These are phyloP conservation scores for Aspergillus ostianus DNA, from an alignment of 495 filamentous ascomycete species.

Conservation along the genomic window DNA sequence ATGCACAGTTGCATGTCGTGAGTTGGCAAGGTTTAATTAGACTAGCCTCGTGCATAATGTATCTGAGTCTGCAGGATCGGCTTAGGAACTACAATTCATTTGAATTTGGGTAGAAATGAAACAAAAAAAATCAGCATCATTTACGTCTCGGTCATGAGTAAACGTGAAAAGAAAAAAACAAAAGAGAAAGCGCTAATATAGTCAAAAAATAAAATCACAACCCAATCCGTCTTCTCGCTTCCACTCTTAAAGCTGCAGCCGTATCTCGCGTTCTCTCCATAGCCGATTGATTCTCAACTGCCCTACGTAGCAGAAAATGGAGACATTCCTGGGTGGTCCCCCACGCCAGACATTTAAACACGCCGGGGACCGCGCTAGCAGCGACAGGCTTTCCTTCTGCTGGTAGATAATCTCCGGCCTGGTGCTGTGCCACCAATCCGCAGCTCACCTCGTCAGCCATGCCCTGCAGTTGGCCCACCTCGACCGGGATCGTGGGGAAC, in stretches of 20 bases:
- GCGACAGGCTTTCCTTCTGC: not conserved
- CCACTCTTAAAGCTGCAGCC: slow-evolving; percentile 61
- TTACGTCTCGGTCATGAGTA: too few relatives aligned
- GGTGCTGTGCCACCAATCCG: slow-evolving; percentile 55
- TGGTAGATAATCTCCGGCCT: not conserved
- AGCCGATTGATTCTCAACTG: slow-evolving; percentile 82
- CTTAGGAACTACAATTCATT: not conserved
- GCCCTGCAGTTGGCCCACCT: slow-evolving; percentile 82
- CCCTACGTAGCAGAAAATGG: slow-evolving; percentile 76
- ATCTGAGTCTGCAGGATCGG: too few relatives aligned
- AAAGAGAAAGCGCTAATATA: not conserved
- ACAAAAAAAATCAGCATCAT: not conserved
- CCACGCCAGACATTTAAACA: slow-evolving; percentile 86
- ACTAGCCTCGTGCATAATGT: not conserved
- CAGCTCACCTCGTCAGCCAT: slow-evolving; percentile 92
- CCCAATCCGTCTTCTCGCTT: slow-evolving; percentile 50
- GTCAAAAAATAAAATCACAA: slow-evolving; percentile 27
- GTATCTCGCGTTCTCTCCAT: slow-evolving; percentile 66
- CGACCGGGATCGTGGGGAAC: slow-evolving; percentile 51
- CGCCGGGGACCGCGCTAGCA: slow-evolving; percentile 42
- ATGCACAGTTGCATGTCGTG: not conserved
- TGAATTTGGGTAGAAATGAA: not conserved
- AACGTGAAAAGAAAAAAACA: not conserved
- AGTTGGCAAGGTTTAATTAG: not conserved
- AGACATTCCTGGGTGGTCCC: slow-evolving; percentile 80